phyloP scores from a whole-genome alignment of 495 filamentous ascomycete genomes.

The Penicillium silybi region DNA sequence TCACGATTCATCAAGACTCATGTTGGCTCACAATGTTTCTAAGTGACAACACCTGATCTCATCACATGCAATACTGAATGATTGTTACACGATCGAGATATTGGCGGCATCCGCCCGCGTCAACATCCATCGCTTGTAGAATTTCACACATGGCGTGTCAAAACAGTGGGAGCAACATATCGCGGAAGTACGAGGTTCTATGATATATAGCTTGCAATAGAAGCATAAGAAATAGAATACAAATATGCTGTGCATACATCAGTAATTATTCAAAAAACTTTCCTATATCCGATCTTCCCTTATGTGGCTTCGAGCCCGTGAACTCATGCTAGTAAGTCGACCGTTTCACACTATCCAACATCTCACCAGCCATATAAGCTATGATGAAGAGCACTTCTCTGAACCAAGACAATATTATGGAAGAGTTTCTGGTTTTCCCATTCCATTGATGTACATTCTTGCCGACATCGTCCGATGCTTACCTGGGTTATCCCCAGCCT shows the following conservation, averaged over 20 bases:
- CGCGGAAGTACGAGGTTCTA: background rate
- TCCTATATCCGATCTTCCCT: background rate
- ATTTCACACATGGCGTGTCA: background rate
- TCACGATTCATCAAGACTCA: conserved; percentile 18
- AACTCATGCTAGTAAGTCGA: background rate
- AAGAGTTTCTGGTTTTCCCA: conserved; percentile 3
- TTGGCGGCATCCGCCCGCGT: background rate
- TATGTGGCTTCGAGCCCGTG: background rate
- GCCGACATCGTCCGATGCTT: conserved; percentile 23
- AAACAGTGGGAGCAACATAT: background rate
- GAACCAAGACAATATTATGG: conserved; percentile 4
- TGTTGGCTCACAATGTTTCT: conserved; percentile 8
- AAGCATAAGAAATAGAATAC: background rate
- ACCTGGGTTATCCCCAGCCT: background rate
- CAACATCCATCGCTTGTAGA: background rate
- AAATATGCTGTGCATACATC: background rate
- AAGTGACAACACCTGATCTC: conserved; percentile 5
- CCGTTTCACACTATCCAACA: background rate
- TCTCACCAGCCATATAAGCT: background rate
- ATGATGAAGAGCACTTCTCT: conserved; percentile 17
- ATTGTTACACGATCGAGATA: background rate
- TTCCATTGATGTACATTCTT: conserved; percentile 12
- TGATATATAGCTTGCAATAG: background rate
- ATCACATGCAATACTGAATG: background rate
- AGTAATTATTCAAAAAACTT: background rate